Conservation (phyloP, 2,329 filamentous ascomycete species). For the Alternaria incomplexa region DNA sequence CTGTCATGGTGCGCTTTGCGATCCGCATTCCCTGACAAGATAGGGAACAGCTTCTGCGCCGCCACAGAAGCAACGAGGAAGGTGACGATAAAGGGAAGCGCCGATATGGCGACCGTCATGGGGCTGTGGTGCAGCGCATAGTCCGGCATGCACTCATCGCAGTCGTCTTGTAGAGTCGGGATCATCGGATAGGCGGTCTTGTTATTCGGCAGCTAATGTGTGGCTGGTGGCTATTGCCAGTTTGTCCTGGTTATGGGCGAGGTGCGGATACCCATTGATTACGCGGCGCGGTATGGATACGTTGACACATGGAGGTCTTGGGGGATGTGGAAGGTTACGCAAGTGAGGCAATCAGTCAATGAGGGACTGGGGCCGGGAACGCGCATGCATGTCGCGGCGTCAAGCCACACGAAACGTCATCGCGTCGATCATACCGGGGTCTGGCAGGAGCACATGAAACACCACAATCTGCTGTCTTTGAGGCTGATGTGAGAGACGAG, state of each 20-base stretch:
- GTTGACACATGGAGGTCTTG: slow-evolving; percentile 9
- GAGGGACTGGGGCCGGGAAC: slow-evolving; percentile 20
- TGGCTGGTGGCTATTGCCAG: slow-evolving; percentile 25
- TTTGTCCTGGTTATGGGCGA: slow-evolving; percentile 18
- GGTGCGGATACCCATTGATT: slow-evolving; percentile 35
- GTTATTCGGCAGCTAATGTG: slow-evolving; percentile 8
- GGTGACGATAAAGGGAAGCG: slow-evolving; percentile 72
- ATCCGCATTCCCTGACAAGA: slow-evolving; percentile 64
- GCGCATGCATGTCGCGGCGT: slow-evolving; percentile 22
- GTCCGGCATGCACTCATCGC: slow-evolving; percentile 65
- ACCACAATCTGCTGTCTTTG: not conserved
- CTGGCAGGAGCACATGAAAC: not conserved
- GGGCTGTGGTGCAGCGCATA: slow-evolving; percentile 52
- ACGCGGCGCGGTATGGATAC: slow-evolving; percentile 15
- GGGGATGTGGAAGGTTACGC: slow-evolving; percentile 2
- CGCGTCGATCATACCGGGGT: slow-evolving; percentile 24
- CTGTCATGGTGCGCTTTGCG: slow-evolving; percentile 68
- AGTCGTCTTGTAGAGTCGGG: slow-evolving; percentile 53
- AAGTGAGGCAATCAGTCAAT: slow-evolving; percentile 16
- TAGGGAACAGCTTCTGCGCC: slow-evolving; percentile 72
- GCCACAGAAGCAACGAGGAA: slow-evolving; percentile 71
- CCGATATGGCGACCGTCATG: slow-evolving; percentile 64
- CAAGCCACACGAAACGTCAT: slow-evolving; percentile 29
- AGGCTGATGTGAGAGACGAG: not conserved
- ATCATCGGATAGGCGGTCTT: slow-evolving; percentile 33